These are phyloP conservation scores for Psidium guajava DNA, from an alignment of 345 rosid species.

Conservation along the genomic window DNA sequence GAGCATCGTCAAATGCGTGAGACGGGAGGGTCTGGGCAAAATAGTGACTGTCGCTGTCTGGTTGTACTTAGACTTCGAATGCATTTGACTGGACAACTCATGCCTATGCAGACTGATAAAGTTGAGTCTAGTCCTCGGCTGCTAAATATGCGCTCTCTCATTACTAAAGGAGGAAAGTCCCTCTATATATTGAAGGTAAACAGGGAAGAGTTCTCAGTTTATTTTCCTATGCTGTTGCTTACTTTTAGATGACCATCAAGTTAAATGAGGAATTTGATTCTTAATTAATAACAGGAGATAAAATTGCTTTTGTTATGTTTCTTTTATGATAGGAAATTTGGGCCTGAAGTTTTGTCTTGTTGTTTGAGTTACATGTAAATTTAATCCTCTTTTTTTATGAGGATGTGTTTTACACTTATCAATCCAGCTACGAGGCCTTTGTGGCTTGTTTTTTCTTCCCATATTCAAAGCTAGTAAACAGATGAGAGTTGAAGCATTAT, in stretches of 20 bases:
- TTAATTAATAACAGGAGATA: background rate
- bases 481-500: background rate
- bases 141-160: constrained; percentile 39
- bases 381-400: background rate
- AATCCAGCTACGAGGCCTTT: background rate
- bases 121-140: constrained; percentile 38
- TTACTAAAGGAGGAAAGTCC: constrained; percentile 31
- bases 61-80: constrained; percentile 64
- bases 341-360: background rate
- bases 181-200: constrained; percentile 65
- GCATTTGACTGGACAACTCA: constrained; percentile 68
- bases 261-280: background rate
- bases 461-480: background rate
- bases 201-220: background rate
- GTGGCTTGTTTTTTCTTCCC: background rate
- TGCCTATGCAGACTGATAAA: constrained; percentile 25
- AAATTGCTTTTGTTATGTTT: background rate
- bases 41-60: background rate
- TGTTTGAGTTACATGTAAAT: background rate
- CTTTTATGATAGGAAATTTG: background rate
- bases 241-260: background rate
- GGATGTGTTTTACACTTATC: background rate
- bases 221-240: background rate
- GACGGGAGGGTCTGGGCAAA: background rate
- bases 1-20: constrained; percentile 45